Evolutionary conservation across 495 filamentous ascomycete species (phyloP), one percentile per base, ranked within the genome.

Genomic region (Cercophora scortea): DNA sequence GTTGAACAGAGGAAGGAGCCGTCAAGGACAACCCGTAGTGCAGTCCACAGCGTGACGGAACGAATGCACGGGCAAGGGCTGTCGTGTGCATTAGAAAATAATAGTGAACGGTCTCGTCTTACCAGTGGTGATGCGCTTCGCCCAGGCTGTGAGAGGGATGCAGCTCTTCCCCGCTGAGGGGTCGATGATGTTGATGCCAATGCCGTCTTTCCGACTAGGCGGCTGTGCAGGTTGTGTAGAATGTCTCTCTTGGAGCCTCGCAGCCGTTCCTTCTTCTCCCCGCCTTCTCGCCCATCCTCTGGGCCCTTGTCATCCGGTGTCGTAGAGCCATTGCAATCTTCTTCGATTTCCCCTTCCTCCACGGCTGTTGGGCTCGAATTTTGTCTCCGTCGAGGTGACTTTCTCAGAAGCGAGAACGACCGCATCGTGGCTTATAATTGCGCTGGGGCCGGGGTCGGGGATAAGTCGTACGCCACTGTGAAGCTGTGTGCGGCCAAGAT

Each of bases 211-310:
- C 62, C 52, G 46, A 60, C 42, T 49, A 65, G 32, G 56, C 66
- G 53, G 39, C 51, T 61, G 32, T 61, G 57, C 42, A 67, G 57
- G 17, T 58, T 64, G 25, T 69, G 59, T 38, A 75, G 63, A 52
- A 70, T 50, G 15, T 70, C 64, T 50, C 64, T 59, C 43, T 66
- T 69, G 13, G 67, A 65, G 10, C 60, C 57, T 44, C 62, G 61
- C 5, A 25, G 25, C 35, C 61, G 56, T 50, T 63, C 61, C 36
- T 61, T 60, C 51, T 49, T 66, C 47, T 65, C 57, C 17, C 56
- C 50, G 34, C 19, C 36, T 1, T 38, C 53, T 12, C 38, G 32
- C 16, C 3, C 42, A 18, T 36, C n/a, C 7, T 36, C 18, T 8
- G 36, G 33, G 32, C 19, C 47, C 3, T 35, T 46, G 19, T 17